Conservation (phyloP, 345 rosid species). For the Camelina laxa region DNA sequence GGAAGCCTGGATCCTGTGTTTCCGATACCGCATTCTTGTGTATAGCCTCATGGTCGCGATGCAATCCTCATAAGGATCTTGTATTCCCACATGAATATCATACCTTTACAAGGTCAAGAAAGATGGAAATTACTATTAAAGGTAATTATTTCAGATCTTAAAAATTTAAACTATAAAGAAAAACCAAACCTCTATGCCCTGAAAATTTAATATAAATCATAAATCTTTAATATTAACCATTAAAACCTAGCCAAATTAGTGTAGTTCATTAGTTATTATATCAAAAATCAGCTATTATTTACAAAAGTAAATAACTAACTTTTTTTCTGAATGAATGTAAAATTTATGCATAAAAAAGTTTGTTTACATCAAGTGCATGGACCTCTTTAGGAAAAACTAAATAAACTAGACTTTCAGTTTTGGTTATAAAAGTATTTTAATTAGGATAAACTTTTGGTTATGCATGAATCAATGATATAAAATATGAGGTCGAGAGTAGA, state of each 20-base stretch:
- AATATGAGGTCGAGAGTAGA: conserved; percentile 24
- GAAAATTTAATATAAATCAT: not conserved
- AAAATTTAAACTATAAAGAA: not conserved
- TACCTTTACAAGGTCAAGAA: conserved; percentile 49
- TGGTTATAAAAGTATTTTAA: not conserved
- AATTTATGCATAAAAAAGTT: no score
- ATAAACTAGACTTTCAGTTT: not conserved
- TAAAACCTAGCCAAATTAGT: not conserved
- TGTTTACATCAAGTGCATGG: no score
- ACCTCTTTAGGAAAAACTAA: no score
- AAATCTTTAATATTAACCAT: not conserved
- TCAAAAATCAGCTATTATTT: not conserved
- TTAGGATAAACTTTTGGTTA: conserved; percentile 2
- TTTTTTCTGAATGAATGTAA: not conserved
- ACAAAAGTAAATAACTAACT: not conserved
- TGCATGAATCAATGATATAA: not conserved
- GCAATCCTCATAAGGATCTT: conserved; percentile 82
- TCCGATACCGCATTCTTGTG: conserved; percentile 74
- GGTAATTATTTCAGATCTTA: not conserved
- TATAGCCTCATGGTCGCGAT: conserved; percentile 85
- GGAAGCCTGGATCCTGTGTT: conserved; percentile 55
- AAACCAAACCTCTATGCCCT: not conserved
- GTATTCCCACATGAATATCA: conserved; percentile 73
- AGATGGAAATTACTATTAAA: not conserved
- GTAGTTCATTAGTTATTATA: not conserved